A percentile compares a stretch with the other conserved stretches of the same genome.
These are phyloP conservation scores for Hymenoscyphus occultus DNA, from an alignment of 2,329 filamentous ascomycete genomes.

Conservation along the genomic window DNA sequence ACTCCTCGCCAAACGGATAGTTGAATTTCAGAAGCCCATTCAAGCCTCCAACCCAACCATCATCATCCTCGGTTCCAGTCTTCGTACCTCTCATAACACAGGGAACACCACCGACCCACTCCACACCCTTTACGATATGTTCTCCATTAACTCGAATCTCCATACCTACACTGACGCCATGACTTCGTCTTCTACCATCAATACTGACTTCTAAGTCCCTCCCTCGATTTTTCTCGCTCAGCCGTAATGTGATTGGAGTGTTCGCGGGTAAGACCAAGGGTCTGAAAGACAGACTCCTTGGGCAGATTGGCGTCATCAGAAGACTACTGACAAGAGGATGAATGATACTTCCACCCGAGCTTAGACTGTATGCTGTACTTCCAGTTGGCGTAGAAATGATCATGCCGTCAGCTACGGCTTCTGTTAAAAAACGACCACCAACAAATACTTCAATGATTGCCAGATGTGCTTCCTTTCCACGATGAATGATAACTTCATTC, in stretches of 20 bases:
- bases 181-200: conserved; percentile 65
- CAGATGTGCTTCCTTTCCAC: conserved; percentile 84
- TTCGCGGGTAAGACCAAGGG: conserved; percentile 86
- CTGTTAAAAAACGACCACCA: conserved; percentile 84
- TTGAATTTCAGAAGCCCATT: conserved; percentile 97
- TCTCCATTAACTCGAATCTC: conserved; percentile 90
- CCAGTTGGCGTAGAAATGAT: conserved; percentile 92
- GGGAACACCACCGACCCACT: conserved; percentile 77
- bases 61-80: conserved; percentile 61
- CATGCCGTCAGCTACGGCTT: conserved; percentile 93
- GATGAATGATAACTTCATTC: conserved; percentile 93
- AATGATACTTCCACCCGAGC: conserved; percentile 86
- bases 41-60: conserved; percentile 94
- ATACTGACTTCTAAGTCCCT: conserved; percentile 76
- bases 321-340: conserved; percentile 88
- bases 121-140: conserved; percentile 54
- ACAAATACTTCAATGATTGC: conserved; percentile 90
- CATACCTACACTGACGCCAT: conserved; percentile 68
- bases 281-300: conserved; percentile 85
- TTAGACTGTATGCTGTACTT: conserved; percentile 93
- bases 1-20: conserved; percentile 77
- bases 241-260: conserved; percentile 74
- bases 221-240: conserved; percentile 77
- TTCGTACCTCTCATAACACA: conserved; percentile 72
- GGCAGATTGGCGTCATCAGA: conserved; percentile 90